Evolutionary conservation across 208 protist genomes (phyloP).

Genomic region (Leptomonas pyrrhocoris): DNA sequence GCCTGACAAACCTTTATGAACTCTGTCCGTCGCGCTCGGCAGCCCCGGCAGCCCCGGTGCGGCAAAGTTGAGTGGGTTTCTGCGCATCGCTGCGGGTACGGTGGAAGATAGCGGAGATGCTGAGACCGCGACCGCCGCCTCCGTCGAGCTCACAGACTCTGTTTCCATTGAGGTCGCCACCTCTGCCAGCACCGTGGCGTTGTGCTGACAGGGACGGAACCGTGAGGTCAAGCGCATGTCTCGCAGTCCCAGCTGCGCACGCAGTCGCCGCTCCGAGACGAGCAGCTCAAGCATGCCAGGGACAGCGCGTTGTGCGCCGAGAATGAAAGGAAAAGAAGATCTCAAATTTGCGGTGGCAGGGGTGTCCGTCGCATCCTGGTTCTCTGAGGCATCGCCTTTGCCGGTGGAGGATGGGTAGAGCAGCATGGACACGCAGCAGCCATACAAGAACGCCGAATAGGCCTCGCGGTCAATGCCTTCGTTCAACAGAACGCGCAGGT

Average conservation of each 20-base stretch:
- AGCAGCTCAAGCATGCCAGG: slow-evolving; percentile 55
- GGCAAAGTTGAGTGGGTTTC: slow-evolving; percentile 1
- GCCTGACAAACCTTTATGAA: not conserved
- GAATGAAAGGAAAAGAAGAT: not conserved
- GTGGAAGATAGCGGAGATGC: not conserved
- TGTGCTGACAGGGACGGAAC: slow-evolving; percentile 14
- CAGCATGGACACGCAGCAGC: slow-evolving; percentile 38
- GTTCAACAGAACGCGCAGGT: slow-evolving; percentile 53
- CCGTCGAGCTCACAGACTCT: not conserved
- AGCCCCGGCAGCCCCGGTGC: slow-evolving; percentile 8
- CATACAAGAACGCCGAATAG: slow-evolving; percentile 70
- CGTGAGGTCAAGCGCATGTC: slow-evolving; percentile 30
- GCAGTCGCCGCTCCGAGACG: slow-evolving; percentile 33
- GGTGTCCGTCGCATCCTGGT: not conserved
- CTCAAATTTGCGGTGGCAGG: not conserved
- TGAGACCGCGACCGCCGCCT: not conserved
- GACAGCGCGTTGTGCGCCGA: slow-evolving; percentile 30
- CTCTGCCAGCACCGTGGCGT: not conserved
- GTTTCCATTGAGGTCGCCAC: not conserved
- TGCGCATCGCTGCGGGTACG: not conserved
- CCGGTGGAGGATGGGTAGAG: slow-evolving; percentile 30
- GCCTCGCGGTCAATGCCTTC: slow-evolving; percentile 72
- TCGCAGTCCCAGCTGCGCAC: slow-evolving; percentile 24
- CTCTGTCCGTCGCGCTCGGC: slow-evolving; percentile 8
- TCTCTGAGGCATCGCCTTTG: not conserved